A percentile compares a stretch with the other conserved stretches of the same genome.
phyloP scores from a whole-genome alignment of 805 yeast genomes.

The Cyberlindnera americana region DNA sequence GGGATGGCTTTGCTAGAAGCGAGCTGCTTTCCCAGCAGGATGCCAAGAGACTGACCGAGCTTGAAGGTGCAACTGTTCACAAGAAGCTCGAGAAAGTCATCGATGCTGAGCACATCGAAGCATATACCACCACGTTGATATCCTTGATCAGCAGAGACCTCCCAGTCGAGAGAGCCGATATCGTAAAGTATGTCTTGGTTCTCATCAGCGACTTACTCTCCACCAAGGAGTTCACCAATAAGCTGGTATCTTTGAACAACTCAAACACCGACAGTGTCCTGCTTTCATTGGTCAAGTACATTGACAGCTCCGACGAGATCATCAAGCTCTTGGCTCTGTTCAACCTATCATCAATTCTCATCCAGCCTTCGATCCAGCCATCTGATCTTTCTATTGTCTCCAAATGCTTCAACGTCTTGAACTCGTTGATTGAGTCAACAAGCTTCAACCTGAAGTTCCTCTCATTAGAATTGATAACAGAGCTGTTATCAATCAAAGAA shows the following conservation, averaged over 20 bases:
- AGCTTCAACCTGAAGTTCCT: constrained; percentile 54
- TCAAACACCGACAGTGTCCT: constrained; percentile 7
- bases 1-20: constrained; percentile 87
- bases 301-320: constrained; percentile 53
- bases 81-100: constrained; percentile 40
- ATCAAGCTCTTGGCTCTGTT: constrained; percentile 54
- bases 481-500: constrained; percentile 49
- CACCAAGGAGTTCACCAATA: constrained; percentile 36
- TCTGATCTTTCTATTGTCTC: constrained; percentile 24
- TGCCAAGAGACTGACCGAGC: constrained; percentile 41
- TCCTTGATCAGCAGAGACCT: constrained; percentile 49
- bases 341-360: constrained; percentile 48
- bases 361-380: constrained; percentile 21
- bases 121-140: constrained; percentile 53
- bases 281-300: constrained; percentile 47
- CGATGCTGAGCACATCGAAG: constrained; percentile 37
- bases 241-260: constrained; percentile 27
- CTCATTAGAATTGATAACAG: constrained; percentile 62
- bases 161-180: constrained; percentile 53
- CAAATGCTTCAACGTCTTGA: constrained; percentile 15
- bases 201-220: constrained; percentile 52
- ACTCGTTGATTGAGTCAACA: constrained; percentile 29
- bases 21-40: constrained; percentile 63
- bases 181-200: constrained; percentile 60
- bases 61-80: constrained; percentile 32